A percentile compares a stretch with the other conserved stretches of the same genome.
Conservation (phyloP, 331 rosid species). For the Malus hybrid region DNA sequence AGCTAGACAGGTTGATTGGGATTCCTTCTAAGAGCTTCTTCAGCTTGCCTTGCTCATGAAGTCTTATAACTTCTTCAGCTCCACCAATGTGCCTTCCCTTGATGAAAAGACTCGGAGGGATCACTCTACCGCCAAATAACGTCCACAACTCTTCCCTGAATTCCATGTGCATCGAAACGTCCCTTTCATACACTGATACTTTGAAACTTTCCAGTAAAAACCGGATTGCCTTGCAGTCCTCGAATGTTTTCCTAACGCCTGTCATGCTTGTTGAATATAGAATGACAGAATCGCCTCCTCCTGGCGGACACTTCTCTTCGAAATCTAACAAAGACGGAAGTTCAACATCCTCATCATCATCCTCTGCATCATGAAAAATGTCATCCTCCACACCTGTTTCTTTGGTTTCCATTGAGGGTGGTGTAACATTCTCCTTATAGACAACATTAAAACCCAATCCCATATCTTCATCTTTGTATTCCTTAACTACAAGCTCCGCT, state of each 20-base stretch:
- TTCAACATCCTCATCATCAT: slow-evolving; percentile 11
- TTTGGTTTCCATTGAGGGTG: slow-evolving; percentile 15
- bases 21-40: slow-evolving; percentile 66
- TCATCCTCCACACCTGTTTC: slow-evolving; percentile 4
- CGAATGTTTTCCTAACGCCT: slow-evolving; percentile 75
- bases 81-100: slow-evolving; percentile 88
- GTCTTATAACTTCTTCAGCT: slow-evolving; percentile 67
- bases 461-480: slow-evolving; percentile 34
- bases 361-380: background rate
- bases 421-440: slow-evolving; percentile 16
- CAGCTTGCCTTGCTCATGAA: slow-evolving; percentile 79
- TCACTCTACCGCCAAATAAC: slow-evolving; percentile 50
- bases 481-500: background rate
- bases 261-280: slow-evolving; percentile 84
- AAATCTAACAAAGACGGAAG: slow-evolving; percentile 44
- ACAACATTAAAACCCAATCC: slow-evolving; percentile 20
- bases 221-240: slow-evolving; percentile 55
- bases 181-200: slow-evolving; percentile 64
- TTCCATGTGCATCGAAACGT: slow-evolving; percentile 69
- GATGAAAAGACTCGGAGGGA: slow-evolving; percentile 85
- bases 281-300: slow-evolving; percentile 49
- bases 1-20: slow-evolving; percentile 18
- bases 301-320: slow-evolving; percentile 75
- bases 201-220: slow-evolving; percentile 69
- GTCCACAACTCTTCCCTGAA: slow-evolving; percentile 77